phyloP scores from a whole-genome alignment of 306 rosid genomes.

The Trichosanthes cucumerina region DNA sequence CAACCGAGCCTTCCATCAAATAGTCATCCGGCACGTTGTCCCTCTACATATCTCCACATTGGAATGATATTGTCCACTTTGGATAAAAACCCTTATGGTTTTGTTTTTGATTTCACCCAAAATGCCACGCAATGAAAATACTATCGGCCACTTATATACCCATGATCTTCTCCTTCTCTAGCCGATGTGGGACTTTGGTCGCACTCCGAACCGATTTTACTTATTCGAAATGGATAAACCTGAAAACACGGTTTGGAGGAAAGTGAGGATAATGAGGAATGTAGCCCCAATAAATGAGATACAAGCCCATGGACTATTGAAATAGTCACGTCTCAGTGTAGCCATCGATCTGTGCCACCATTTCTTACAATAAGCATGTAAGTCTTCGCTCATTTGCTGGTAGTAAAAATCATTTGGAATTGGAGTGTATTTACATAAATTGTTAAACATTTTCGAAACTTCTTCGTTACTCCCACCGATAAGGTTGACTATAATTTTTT shows the following conservation, averaged over 20 bases:
- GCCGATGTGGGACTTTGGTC: too few relatives aligned
- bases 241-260: not conserved
- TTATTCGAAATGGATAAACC: not conserved
- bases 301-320: not conserved
- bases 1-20: too few relatives aligned
- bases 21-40: too few relatives aligned
- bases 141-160: too few relatives aligned
- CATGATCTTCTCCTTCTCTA: too few relatives aligned
- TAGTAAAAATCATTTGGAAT: not conserved
- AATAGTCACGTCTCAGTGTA: not conserved
- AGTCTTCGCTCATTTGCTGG: not conserved
- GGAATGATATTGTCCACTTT: too few relatives aligned
- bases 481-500: not conserved
- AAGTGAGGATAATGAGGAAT: not conserved
- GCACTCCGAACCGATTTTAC: too few relatives aligned
- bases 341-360: not conserved
- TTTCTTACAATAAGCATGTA: not conserved
- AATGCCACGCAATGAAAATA: too few relatives aligned
- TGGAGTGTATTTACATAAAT: not conserved
- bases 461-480: not conserved
- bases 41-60: too few relatives aligned
- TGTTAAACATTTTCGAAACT: not conserved
- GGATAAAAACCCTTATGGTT: too few relatives aligned
- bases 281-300: not conserved
- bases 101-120: too few relatives aligned